Percentiles rank a stretch among this genome's conserved stretches.
These are phyloP conservation scores for Sequoia sempervirens DNA, from an alignment of 75 land plant species.

Conservation along the genomic window DNA sequence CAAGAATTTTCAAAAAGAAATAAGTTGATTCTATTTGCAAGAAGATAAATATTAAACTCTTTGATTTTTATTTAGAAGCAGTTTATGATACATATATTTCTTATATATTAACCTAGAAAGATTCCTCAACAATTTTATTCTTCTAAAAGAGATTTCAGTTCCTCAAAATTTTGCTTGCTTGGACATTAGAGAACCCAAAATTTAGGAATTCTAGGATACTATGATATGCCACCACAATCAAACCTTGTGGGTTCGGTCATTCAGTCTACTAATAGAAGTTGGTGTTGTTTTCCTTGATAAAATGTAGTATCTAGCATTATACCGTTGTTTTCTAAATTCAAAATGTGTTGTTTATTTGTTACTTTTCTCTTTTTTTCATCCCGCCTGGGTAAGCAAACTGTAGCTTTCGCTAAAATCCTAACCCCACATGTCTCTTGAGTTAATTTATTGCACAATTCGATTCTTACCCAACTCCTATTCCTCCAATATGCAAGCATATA, in stretches of 20 bases:
- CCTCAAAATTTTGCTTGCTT: background rate
- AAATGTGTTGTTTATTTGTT: background rate
- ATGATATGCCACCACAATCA: background rate
- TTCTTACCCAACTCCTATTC: too few relatives aligned
- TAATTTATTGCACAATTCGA: too few relatives aligned
- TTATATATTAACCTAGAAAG: background rate
- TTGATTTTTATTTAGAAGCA: background rate
- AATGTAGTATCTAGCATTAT: background rate
- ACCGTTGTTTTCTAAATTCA: too few relatives aligned
- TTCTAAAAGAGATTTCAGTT: background rate
- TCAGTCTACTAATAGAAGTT: background rate
- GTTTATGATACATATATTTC: background rate
- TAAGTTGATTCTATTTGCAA: background rate
- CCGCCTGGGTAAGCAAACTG: background rate
- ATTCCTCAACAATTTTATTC: background rate
- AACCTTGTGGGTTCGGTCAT: background rate
- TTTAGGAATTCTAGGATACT: background rate
- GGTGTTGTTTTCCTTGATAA: background rate
- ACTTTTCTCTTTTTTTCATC: background rate
- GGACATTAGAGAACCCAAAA: background rate
- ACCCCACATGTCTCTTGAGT: background rate
- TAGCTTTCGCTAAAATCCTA: background rate
- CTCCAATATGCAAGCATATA: too few relatives aligned
- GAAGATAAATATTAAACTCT: background rate
- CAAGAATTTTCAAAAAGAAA: background rate